Evolutionary conservation across 768 basidiomycete genomes (phyloP).

Genomic region (Holtermannia corniformis): DNA sequence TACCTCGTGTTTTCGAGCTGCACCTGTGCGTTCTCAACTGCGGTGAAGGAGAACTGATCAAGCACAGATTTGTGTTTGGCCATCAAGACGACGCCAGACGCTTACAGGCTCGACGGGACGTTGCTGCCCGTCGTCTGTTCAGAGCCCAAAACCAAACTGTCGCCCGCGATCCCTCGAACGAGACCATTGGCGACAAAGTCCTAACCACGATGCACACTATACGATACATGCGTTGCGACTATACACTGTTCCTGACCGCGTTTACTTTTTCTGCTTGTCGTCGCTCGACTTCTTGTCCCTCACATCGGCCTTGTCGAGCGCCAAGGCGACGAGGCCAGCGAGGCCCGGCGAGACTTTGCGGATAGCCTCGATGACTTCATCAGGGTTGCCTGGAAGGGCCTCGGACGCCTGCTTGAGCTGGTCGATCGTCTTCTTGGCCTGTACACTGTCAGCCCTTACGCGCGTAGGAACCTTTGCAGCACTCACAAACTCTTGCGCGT

Average conservation of each 20-base stretch:
- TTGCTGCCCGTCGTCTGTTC: slow-evolving; percentile 2
- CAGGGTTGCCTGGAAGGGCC: not conserved
- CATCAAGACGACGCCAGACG: slow-evolving; percentile 20
- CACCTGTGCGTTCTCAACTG: slow-evolving; percentile 20
- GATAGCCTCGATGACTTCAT: not conserved
- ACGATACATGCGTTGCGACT: not conserved
- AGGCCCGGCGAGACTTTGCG: not conserved
- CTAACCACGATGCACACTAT: not conserved
- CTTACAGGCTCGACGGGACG: slow-evolving; percentile 14
- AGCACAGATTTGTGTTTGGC: slow-evolving; percentile 20
- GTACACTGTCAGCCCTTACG: not conserved
- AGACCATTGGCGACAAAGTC: too few species aligned
- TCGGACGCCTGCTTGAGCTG: not conserved
- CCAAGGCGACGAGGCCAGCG: not conserved
- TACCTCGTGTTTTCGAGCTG: slow-evolving; percentile 31
- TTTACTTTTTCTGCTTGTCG: slow-evolving; percentile 1
- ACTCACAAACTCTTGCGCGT: slow-evolving; percentile 7
- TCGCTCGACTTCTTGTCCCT: not conserved
- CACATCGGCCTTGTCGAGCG: not conserved
- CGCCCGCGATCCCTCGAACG: not conserved
- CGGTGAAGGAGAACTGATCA: not conserved
- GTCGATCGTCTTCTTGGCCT: not conserved
- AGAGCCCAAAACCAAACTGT: not conserved
- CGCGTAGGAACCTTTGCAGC: not conserved
- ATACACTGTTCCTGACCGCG: too few species aligned